These are phyloP conservation scores for Saturnispora gosingensis DNA, from an alignment of 805 yeast genomes.

Conservation along the genomic window DNA sequence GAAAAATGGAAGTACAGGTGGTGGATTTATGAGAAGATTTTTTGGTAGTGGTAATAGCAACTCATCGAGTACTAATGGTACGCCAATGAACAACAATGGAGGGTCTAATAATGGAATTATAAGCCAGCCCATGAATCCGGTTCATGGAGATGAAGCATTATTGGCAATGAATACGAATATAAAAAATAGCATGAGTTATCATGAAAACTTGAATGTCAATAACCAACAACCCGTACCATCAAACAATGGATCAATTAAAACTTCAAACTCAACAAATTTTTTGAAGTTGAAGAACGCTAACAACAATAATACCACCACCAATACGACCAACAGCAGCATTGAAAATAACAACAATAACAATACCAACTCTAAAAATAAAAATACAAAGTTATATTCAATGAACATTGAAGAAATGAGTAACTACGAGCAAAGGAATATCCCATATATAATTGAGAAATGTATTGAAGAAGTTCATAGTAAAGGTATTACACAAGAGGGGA, in stretches of 20 bases:
- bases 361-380: conserved; percentile 8
- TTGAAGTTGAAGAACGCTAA: conserved; percentile 23
- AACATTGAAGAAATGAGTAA: conserved; percentile 56
- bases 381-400: conserved; percentile 29
- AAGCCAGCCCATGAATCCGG: conserved; percentile 26
- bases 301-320: conserved; percentile 13
- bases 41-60: conserved; percentile 18
- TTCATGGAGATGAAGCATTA: conserved; percentile 21
- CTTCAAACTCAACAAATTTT: conserved; percentile 42
- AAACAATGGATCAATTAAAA: conserved; percentile 28
- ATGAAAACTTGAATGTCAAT: background rate
- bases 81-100: conserved; percentile 1
- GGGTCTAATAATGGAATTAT: conserved; percentile 14
- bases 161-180: conserved; percentile 6
- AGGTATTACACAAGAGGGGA: conserved; percentile 75
- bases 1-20: conserved; percentile 10
- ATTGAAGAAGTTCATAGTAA: conserved; percentile 66
- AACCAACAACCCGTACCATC: background rate
- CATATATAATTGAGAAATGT: conserved; percentile 64
- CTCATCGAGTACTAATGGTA: conserved; percentile 13
- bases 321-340: conserved; percentile 4
- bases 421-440: conserved; percentile 55
- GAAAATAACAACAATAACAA: conserved; percentile 10
- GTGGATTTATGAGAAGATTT: conserved; percentile 24
- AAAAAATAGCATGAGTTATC: conserved; percentile 4